phyloP scores from a whole-genome alignment of 441 rosid genomes.

The Erodium moschatum region DNA sequence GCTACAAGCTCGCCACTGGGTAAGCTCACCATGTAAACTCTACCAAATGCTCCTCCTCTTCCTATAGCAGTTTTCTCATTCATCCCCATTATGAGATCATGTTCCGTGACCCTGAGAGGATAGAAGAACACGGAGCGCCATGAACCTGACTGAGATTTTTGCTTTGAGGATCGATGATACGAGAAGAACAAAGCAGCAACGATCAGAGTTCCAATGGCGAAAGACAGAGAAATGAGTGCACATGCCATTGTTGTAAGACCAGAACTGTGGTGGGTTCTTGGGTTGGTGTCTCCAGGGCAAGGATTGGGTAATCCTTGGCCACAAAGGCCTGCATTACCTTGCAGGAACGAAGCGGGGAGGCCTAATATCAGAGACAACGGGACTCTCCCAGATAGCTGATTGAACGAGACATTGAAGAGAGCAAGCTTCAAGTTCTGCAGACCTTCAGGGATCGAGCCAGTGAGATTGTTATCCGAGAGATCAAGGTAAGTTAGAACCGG shows the following conservation, averaged over 20 bases:
- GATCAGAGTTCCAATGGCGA: conserved; percentile 41
- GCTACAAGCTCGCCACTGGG: conserved; percentile 54
- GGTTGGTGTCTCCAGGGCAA: conserved; percentile 33
- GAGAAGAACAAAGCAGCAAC: conserved; percentile 31
- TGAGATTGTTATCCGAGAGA: conserved; percentile 51
- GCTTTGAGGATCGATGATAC: conserved; percentile 38
- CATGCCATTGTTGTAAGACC: conserved; percentile 32
- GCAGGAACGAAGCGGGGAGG: conserved; percentile 75
- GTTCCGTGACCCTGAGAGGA: conserved; percentile 50
- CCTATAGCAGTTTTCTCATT: conserved; percentile 41
- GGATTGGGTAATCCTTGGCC: conserved; percentile 66
- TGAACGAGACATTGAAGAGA: conserved; percentile 59
- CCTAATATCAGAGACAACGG: conserved; percentile 51
- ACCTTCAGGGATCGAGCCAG: conserved; percentile 47
- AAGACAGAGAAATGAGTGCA: conserved; percentile 53
- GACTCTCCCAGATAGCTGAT: conserved; percentile 50
- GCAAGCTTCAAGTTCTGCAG: conserved; percentile 62
- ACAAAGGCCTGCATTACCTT: conserved; percentile 79
- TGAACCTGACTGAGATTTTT: conserved; percentile 35
- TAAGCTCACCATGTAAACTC: conserved; percentile 35
- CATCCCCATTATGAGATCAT: conserved; percentile 42
- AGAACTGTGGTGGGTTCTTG: conserved; percentile 22
- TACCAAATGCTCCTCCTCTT: conserved; percentile 43
- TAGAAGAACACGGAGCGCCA: conserved; percentile 56
- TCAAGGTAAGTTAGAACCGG: conserved; percentile 66